Conservation (phyloP, 1,284 basidiomycete species). For the Irpex lacteus region DNA sequence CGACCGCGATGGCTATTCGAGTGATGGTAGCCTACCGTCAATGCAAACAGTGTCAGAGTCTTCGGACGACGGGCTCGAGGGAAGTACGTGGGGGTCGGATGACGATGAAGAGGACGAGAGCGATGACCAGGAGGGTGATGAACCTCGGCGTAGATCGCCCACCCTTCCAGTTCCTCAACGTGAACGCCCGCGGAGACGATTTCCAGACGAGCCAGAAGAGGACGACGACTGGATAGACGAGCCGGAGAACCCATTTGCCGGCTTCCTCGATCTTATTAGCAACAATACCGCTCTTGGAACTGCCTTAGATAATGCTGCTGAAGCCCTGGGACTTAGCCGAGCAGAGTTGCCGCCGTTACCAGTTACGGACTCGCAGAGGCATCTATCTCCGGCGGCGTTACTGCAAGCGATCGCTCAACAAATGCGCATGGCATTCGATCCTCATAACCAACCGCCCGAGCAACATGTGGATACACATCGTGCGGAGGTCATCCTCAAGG, state of each 20-base stretch:
- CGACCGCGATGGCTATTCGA: constrained; percentile 11
- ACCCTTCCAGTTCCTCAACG: neutral
- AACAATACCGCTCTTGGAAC: neutral
- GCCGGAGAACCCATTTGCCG: neutral
- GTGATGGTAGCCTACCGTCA: constrained; percentile 25
- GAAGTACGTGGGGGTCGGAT: constrained; percentile 10
- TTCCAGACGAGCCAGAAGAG: neutral
- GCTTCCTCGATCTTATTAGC: neutral
- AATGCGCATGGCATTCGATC: neutral
- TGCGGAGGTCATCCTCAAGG: constrained; percentile 23
- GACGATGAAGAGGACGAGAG: constrained; percentile 14
- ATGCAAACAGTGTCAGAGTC: constrained; percentile 29
- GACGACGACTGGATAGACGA: constrained; percentile 10
- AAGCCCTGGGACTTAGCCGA: neutral
- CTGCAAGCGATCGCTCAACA: neutral
- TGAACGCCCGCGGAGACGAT: neutral
- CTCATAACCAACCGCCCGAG: neutral
- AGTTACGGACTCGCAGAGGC: neutral
- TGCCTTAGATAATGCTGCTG: neutral
- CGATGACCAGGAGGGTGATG: neutral
- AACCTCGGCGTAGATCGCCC: neutral
- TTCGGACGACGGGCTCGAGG: constrained; percentile 17
- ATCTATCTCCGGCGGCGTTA: neutral
- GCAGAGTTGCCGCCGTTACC: neutral
- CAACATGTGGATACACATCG: constrained; percentile 17